Evolutionary conservation across 129 eudicot genomes (phyloP).

Genomic region (Erigeron canadensis): DNA sequence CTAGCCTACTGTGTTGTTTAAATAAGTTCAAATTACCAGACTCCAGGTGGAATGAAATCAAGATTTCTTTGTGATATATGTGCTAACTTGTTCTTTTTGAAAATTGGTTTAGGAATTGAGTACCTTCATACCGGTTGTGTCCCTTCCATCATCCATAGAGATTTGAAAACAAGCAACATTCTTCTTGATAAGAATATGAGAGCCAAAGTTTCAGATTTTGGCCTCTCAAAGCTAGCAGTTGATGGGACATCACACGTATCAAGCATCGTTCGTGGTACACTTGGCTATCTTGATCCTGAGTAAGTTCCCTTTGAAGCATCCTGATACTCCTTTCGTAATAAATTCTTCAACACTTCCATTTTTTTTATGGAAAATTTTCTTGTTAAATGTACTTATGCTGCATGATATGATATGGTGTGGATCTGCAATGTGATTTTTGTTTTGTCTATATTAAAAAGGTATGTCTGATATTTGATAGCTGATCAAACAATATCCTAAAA

Average conservation of each 20-base stretch:
- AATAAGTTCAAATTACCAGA: neutral
- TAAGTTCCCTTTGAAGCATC: slow-evolving; percentile 33
- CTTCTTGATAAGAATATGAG: slow-evolving; percentile 91
- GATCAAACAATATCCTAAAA: neutral
- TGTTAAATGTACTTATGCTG: neutral
- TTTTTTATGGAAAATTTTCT: neutral
- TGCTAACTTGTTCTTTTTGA: slow-evolving; percentile 2
- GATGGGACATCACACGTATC: slow-evolving; percentile 98
- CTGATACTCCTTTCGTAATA: neutral
- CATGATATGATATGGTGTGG: slow-evolving; percentile 7
- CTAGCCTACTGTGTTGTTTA: neutral
- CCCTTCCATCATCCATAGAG: slow-evolving; percentile 94
- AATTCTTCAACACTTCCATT: neutral
- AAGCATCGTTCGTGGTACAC: slow-evolving; percentile 97
- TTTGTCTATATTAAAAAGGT: neutral
- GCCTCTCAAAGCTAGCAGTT: slow-evolving; percentile 92
- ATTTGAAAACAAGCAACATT: slow-evolving; percentile 92
- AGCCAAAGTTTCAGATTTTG: slow-evolving; percentile 99
- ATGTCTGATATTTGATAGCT: neutral
- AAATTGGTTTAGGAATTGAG: slow-evolving; percentile 74
- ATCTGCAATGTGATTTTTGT: neutral
- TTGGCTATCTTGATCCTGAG: slow-evolving; percentile 99
- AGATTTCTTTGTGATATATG: neutral
- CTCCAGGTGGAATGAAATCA: neutral
- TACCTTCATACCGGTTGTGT: slow-evolving; percentile 98